phyloP scores from a whole-genome alignment of 148 eudicot species.

The Mesembryanthemum crystallinum region DNA sequence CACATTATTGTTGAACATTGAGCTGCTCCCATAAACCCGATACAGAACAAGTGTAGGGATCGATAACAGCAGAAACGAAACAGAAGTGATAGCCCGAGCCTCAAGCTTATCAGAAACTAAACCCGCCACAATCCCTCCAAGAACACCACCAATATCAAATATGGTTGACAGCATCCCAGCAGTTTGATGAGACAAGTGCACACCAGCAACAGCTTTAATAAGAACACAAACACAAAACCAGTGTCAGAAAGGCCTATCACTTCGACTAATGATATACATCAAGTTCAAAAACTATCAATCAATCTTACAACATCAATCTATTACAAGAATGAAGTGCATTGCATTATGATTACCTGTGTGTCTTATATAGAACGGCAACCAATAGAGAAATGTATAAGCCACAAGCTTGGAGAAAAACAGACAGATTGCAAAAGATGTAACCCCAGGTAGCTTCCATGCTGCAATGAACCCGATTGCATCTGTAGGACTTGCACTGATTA shows the following conservation, averaged over 20 bases:
- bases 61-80: slow-evolving; percentile 56
- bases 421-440: slow-evolving; percentile 77
- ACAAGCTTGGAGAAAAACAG: slow-evolving; percentile 97
- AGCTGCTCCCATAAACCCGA: slow-evolving; percentile 71
- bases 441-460: slow-evolving; percentile 93
- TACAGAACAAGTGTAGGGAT: slow-evolving; percentile 71
- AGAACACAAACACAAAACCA: slow-evolving; percentile 12
- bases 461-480: slow-evolving; percentile 81
- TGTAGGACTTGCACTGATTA: not conserved
- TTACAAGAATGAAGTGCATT: not conserved
- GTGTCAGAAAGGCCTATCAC: slow-evolving; percentile 8
- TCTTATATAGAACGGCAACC: slow-evolving; percentile 93
- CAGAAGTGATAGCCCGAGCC: slow-evolving; percentile 75
- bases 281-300: not conserved
- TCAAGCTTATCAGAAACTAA: slow-evolving; percentile 66
- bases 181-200: slow-evolving; percentile 69
- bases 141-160: slow-evolving; percentile 86
- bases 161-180: slow-evolving; percentile 88
- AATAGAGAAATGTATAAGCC: slow-evolving; percentile 91
- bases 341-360: slow-evolving; percentile 62
- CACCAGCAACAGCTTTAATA: slow-evolving; percentile 84
- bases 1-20: slow-evolving; percentile 49
- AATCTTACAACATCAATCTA: not conserved
- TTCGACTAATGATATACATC: slow-evolving; percentile 1
- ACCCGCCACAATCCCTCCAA: slow-evolving; percentile 84